Evolutionary conservation across 345 rosid species (phyloP).

Genomic region (Lumnitzera littorea): DNA sequence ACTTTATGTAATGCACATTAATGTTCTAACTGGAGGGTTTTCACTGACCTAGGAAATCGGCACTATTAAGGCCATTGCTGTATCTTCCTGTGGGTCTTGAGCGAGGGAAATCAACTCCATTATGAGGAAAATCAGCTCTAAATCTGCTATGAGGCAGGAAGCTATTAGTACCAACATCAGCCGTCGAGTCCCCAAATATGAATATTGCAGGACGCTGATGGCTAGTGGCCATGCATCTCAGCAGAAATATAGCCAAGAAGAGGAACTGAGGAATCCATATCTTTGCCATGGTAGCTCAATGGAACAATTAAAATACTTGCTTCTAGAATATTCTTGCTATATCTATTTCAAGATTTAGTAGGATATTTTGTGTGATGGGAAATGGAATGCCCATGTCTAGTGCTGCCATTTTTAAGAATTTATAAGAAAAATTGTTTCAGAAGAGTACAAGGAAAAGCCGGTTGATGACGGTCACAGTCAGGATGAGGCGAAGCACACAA

Average conservation of each 20-base stretch:
- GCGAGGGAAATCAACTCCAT: conserved; percentile 47
- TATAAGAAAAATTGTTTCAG: conserved; percentile 5
- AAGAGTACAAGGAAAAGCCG: conserved; percentile 4
- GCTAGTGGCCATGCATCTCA: conserved; percentile 8
- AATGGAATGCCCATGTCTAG: no score
- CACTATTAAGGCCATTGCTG: conserved; percentile 56
- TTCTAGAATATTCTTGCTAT: no score
- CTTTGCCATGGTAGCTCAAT: neutral
- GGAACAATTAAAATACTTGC: no score
- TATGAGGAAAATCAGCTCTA: conserved; percentile 31
- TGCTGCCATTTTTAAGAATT: conserved; percentile 1
- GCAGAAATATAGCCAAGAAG: neutral
- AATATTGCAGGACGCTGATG: conserved; percentile 23
- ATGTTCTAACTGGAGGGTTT: neutral
- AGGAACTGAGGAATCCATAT: neutral
- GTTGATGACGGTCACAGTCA: neutral
- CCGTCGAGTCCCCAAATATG: conserved; percentile 47
- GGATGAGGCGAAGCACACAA: neutral
- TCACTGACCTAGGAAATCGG: conserved; percentile 40
- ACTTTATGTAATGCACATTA: no score
- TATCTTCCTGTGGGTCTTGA: conserved; percentile 47
- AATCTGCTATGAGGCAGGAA: conserved; percentile 25
- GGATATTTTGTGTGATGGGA: no score
- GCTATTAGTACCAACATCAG: conserved; percentile 50
- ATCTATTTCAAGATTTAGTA: no score